Percentiles rank a stretch among this genome's conserved stretches.
Evolutionary conservation across 2,329 filamentous ascomycete genomes (phyloP).

Genomic region (Sclerotinia borealis): DNA sequence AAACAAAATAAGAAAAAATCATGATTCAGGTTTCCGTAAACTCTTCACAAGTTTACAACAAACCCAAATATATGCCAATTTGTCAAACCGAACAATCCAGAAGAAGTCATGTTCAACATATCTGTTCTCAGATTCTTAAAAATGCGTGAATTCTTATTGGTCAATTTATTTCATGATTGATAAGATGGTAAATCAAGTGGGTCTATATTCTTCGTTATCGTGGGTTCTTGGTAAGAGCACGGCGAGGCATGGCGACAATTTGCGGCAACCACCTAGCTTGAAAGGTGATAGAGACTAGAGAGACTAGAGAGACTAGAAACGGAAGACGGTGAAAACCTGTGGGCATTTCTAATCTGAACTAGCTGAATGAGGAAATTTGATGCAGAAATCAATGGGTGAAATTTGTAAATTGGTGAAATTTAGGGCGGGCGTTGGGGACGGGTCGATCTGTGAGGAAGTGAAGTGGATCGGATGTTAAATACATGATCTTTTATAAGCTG

Average conservation of each 20-base stretch:
- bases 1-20: not conserved
- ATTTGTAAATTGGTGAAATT: not conserved
- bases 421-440: not conserved
- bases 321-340: not conserved
- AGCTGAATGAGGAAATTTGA: not conserved
- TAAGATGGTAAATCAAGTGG: not conserved
- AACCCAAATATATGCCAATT: not conserved
- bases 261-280: too few relatives aligned
- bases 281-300: not conserved
- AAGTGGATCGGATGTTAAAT: too few relatives aligned
- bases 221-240: not conserved
- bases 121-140: not conserved
- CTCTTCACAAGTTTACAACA: too few relatives aligned
- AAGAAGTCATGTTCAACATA: slow-evolving; percentile 1
- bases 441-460: not conserved
- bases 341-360: not conserved
- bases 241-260: not conserved
- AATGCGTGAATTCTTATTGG: not conserved
- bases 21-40: too few relatives aligned
- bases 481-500: too few relatives aligned
- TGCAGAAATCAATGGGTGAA: not conserved
- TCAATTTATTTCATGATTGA: not conserved
- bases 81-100: slow-evolving; percentile 2
- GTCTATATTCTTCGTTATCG: not conserved
- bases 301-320: not conserved